A percentile compares a stretch with the other conserved stretches of the same genome.
phyloP scores from a whole-genome alignment of 345 rosid species.

The Erysimum cheiranthoides region DNA sequence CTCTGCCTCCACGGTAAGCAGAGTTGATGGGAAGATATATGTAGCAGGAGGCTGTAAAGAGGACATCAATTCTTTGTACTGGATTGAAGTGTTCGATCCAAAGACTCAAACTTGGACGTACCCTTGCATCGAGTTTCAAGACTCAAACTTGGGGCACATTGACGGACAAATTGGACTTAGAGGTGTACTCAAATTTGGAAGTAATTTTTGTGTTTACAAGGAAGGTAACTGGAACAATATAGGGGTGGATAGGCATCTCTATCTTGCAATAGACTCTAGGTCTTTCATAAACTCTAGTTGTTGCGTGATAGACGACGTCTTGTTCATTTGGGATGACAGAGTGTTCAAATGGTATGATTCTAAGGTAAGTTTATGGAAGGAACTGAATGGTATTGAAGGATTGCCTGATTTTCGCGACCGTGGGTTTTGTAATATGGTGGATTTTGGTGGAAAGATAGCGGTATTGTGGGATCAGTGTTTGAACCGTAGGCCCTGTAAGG shows the following conservation, averaged over 20 bases:
- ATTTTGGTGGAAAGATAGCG: slow-evolving; percentile 17
- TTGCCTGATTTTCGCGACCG: neutral
- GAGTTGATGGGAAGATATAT: slow-evolving; percentile 33
- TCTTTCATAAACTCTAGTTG: neutral
- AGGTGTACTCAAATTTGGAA: neutral
- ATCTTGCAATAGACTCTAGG: neutral
- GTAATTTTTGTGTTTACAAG: neutral
- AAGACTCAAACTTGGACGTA: slow-evolving; percentile 21
- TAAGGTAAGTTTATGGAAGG: slow-evolving; percentile 3
- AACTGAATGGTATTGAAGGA: neutral
- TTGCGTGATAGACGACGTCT: neutral
- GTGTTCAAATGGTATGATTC: slow-evolving; percentile 7
- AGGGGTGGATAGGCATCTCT: neutral
- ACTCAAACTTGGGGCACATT: too few species aligned
- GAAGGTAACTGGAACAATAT: slow-evolving; percentile 13
- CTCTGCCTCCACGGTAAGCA: neutral
- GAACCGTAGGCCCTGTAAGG: neutral
- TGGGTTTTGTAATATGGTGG: slow-evolving; percentile 4
- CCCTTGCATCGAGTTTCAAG: neutral
- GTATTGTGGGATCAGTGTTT: slow-evolving; percentile 12
- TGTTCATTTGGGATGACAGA: neutral
- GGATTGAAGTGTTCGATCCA: slow-evolving; percentile 22
- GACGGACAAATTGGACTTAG: neutral
- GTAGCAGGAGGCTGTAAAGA: slow-evolving; percentile 17
- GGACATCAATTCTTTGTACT: neutral